A percentile compares a stretch with the other conserved stretches of the same genome.
phyloP scores from a whole-genome alignment of 495 filamentous ascomycete genomes.

The Xylaria flabelliformis region DNA sequence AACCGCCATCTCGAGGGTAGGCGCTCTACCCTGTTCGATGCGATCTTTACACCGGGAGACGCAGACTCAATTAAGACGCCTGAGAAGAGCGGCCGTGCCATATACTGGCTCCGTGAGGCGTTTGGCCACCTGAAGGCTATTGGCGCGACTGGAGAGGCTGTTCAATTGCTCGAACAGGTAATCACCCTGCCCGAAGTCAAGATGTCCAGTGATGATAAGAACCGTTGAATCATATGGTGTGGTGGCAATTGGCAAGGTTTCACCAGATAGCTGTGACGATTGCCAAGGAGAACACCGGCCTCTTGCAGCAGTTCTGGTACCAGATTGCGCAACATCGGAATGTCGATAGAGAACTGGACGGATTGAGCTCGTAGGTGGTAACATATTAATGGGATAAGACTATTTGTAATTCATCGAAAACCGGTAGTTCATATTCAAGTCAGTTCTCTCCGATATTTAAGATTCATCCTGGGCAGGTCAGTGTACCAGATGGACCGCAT shows the following conservation, averaged over 20 bases:
- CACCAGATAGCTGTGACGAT: slow-evolving; percentile 61
- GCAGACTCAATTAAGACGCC: slow-evolving; percentile 64
- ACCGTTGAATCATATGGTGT: slow-evolving; percentile 74
- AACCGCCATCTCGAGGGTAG: slow-evolving; percentile 84
- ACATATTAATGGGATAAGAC: slow-evolving; percentile 41
- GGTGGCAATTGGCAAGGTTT: slow-evolving; percentile 61
- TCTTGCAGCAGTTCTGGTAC: slow-evolving; percentile 68
- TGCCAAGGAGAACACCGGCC: slow-evolving; percentile 65
- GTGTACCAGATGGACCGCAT: neutral
- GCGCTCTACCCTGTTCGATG: slow-evolving; percentile 87
- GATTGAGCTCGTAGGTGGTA: slow-evolving; percentile 58
- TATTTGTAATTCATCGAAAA: neutral
- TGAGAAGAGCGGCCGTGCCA: slow-evolving; percentile 73
- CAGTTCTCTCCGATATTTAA: too few relatives aligned
- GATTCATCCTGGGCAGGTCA: neutral
- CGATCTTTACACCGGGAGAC: slow-evolving; percentile 80
- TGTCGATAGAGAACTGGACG: slow-evolving; percentile 75
- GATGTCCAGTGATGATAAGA: slow-evolving; percentile 53
- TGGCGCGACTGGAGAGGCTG: slow-evolving; percentile 73
- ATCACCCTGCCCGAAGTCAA: slow-evolving; percentile 62
- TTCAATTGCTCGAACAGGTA: slow-evolving; percentile 65
- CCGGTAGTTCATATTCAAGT: neutral
- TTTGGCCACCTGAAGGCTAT: slow-evolving; percentile 84
- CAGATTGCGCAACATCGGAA: slow-evolving; percentile 72
- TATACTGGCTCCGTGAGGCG: slow-evolving; percentile 85